Conservation (phyloP, 768 basidiomycete genomes). For the Cystofilobasidium capitatum region DNA sequence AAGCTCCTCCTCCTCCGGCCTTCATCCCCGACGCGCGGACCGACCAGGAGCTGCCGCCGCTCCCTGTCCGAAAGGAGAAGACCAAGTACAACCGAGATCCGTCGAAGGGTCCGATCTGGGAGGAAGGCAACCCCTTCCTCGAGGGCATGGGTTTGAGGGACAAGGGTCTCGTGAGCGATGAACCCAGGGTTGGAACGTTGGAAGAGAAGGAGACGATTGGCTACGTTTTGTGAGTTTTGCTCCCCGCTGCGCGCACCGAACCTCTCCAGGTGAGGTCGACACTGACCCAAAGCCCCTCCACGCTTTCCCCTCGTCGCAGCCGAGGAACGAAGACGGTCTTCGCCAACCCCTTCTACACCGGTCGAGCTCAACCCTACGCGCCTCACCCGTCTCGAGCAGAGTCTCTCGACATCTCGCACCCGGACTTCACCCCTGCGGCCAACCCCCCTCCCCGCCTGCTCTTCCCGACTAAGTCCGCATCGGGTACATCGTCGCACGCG, state of each 20-base stretch:
- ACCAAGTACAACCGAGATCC: not conserved
- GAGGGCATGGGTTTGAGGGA: conserved; percentile 10
- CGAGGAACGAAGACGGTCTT: conserved; percentile 17
- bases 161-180: conserved; percentile 6
- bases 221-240: conserved; percentile 13
- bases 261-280: not conserved
- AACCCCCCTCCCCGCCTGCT: conserved; percentile 16
- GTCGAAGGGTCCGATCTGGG: conserved; percentile 7
- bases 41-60: not conserved
- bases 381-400: not conserved
- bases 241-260: not conserved
- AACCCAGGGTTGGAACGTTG: conserved; percentile 6
- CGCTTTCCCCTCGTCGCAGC: not conserved
- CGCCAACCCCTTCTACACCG: conserved; percentile 16
- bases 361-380: not conserved
- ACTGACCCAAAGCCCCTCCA: not conserved
- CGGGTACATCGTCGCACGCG: not conserved
- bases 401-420: conserved; percentile 4
- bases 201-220: conserved; percentile 21
- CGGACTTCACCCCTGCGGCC: conserved; percentile 3
- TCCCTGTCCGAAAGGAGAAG: not conserved
- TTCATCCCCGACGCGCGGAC: not conserved
- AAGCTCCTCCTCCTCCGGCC: not conserved
- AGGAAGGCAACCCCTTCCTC: conserved; percentile 16
- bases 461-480: not conserved